Evolutionary conservation across 2,329 filamentous ascomycete genomes (phyloP), one percentile per base, ranked within the genome.

Genomic region (Trichoderma oligosporum): DNA sequence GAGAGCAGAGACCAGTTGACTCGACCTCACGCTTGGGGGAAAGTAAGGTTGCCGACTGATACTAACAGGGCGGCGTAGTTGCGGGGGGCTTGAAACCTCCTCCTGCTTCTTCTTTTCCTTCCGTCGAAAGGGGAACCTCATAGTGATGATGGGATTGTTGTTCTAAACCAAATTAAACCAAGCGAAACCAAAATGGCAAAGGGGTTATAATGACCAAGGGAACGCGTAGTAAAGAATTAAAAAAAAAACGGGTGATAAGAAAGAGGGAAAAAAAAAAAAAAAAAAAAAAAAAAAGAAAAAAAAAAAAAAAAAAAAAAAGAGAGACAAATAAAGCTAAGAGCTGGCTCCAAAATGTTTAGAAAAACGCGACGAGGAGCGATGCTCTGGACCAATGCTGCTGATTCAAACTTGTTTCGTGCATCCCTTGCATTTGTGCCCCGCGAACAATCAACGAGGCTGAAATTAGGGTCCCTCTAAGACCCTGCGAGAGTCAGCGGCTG

Each of bases 1-100:
- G 9, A 97, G 80, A 52, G 73, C 72, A 38, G 75, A 74, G 47
- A 84, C 76, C 35, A 73, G 61, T 12, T 66, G 66, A 12, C 76
- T 73, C 6, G 79, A 81, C 25, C 67, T 63, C 22, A 64, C 63
- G 4, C 74, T 77, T 7, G 76, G 74, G 56, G 70, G 71, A 59
- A 69, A 72, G 51, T 63, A 65, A 16, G 65, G 59, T 25, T 64
- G 62, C 22, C 41, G 20, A 22, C 20, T 54, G 39, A 65, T 60
- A 62, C 59, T 61, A 38, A 61, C 64, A 14, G 60, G 57, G 46
- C 68, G 62, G n/a, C 66, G 69, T 45, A 69, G 63, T 38, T 71
- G 67, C 20, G 64, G 68, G 44, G 70, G 55, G 18, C 54, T 44
- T n/a, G 57, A 42, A 11, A 61, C 48, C 36, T 54, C 57, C 31